These are phyloP conservation scores for Berberis thunbergii DNA, from an alignment of 164 flowering plant species.

Conservation along the genomic window DNA sequence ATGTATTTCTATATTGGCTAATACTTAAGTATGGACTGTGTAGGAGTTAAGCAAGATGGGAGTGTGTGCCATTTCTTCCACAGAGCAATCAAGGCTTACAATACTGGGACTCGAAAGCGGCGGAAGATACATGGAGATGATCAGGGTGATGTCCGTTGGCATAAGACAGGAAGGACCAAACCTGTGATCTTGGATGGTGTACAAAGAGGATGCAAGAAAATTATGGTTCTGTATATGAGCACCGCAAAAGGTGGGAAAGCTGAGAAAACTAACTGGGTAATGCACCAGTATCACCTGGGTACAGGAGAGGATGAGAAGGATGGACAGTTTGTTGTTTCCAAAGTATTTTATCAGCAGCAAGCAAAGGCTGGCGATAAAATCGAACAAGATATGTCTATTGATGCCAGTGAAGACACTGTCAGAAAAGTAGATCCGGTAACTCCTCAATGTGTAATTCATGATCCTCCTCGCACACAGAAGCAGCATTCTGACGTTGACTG, in stretches of 20 bases:
- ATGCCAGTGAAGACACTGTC: constrained; percentile 12
- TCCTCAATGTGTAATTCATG: constrained; percentile 68
- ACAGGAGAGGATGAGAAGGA: constrained; percentile 83
- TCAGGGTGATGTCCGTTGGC: constrained; percentile 89
- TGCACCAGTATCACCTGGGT: constrained; percentile 97
- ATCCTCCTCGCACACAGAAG: constrained; percentile 53
- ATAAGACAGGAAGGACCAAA: constrained; percentile 92
- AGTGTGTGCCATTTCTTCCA: constrained; percentile 81
- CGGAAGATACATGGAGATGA: constrained; percentile 67
- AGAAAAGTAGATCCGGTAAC: constrained; percentile 61
- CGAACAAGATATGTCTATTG: constrained; percentile 38
- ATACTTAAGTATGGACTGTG: neutral
- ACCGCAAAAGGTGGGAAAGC: constrained; percentile 52
- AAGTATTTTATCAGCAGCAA: constrained; percentile 73
- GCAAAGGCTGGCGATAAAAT: constrained; percentile 43
- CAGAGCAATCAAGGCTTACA: constrained; percentile 85
- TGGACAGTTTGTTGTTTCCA: constrained; percentile 78
- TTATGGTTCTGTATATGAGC: constrained; percentile 82
- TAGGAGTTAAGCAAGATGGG: constrained; percentile 91
- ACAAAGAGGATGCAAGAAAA: constrained; percentile 85
- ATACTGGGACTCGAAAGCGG: constrained; percentile 86
- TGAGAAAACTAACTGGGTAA: constrained; percentile 94
- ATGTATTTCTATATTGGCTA: neutral
- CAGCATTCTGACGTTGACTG: constrained; percentile 15
- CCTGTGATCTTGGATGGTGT: constrained; percentile 71